Evolutionary conservation across 441 rosid species (phyloP), one percentile per base, ranked within the genome.

Genomic region (Adansonia madagascariensis): DNA sequence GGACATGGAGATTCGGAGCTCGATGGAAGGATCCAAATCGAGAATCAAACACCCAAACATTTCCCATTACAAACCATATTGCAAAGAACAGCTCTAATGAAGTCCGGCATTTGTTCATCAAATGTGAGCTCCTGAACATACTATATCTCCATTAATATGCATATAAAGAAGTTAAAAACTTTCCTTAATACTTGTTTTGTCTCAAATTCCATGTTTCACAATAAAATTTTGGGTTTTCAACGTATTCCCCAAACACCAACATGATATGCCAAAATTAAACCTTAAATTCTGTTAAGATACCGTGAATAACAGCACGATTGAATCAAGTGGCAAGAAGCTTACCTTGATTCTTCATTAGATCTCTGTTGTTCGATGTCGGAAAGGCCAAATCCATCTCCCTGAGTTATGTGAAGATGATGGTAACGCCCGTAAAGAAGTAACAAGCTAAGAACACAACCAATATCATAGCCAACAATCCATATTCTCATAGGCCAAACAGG

Each of bases 41-140:
- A 1, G 99, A 89, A 86, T 95, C 99, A 0, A 95, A 95, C 50
- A 94, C 94, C 99, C 99, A 95, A 12, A 92, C 97, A 56, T 94
- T 94, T 8, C 98, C 99, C 93, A 92, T 91, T 71, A 95, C 99
- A 82, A 86, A 91, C 88, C 88, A 86, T 24, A 86, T 86, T 55
- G 86, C 88, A 67, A 86, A 86, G 83, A 86, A 86, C 14, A 86
- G 88, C 78, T 86, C 88, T 11, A 96, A 85, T 0, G 94, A 96
- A 17, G 97, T 89, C 80, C 92, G 89, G 79, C 98, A 94, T 78
- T 82, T 96, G 89, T 91, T 91, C 97, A 90, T 91, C 95, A 96
- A 81, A 81, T 84, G 97, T 46, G 92, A 80, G 77, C 78, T 69
- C 87, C 98, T 92, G 93, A 72, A 81, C 31, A 74, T 47, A 72